Percentiles rank a stretch among this genome's conserved stretches.
These are phyloP conservation scores for Heliosperma pusillum DNA, from an alignment of 148 eudicot genomes.

Conservation along the genomic window DNA sequence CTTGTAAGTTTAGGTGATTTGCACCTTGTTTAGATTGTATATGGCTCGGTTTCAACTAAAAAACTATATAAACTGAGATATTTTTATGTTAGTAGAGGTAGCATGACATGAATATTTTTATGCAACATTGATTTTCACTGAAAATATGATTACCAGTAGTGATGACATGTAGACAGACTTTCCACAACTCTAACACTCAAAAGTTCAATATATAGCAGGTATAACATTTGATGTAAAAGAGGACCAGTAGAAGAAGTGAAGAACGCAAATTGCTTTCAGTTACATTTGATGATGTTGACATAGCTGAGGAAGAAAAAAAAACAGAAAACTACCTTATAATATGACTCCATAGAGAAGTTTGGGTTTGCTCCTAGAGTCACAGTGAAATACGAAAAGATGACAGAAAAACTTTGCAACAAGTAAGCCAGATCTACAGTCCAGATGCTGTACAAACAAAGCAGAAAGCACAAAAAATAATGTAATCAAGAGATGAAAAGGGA, in stretches of 20 bases:
- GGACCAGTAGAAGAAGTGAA: background rate
- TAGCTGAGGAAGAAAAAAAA: slow-evolving; percentile 1
- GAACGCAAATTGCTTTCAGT: background rate
- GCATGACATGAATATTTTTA: background rate
- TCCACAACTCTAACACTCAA: background rate
- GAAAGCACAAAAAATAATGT: background rate
- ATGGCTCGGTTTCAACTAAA: background rate
- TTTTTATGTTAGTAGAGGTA: background rate
- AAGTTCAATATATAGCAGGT: background rate
- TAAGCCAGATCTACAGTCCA: slow-evolving; percentile 99
- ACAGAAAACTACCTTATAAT: slow-evolving; percentile 61
- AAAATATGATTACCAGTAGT: background rate
- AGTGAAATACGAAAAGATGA: slow-evolving; percentile 86
- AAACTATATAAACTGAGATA: background rate
- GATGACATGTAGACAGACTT: slow-evolving; percentile 7
- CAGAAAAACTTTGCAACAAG: slow-evolving; percentile 68
- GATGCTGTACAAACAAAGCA: slow-evolving; percentile 55
- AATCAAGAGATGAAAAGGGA: background rate
- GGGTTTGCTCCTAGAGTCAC: slow-evolving; percentile 98
- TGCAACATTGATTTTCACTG: background rate
- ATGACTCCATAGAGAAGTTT: slow-evolving; percentile 73
- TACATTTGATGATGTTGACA: background rate
- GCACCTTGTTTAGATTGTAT: background rate
- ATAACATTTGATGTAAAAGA: background rate
- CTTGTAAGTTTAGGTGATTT: background rate